A percentile compares a stretch with the other conserved stretches of the same genome.
Conservation (phyloP, 2,329 filamentous ascomycete genomes). For the Calonectria hawksworthii region DNA sequence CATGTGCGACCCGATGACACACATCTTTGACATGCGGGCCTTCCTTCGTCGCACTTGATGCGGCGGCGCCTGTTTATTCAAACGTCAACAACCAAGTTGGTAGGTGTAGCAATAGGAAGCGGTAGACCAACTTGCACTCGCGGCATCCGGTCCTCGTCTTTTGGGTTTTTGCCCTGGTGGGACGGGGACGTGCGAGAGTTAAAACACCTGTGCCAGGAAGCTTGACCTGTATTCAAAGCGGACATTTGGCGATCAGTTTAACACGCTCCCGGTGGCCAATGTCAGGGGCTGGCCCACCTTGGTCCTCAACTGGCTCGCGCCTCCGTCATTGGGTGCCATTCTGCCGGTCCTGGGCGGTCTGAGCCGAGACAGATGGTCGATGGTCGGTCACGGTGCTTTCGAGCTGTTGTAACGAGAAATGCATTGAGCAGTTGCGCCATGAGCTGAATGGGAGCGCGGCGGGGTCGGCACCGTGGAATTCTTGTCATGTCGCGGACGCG, state of each 20-base stretch:
- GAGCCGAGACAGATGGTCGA: not conserved
- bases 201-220: constrained; percentile 31
- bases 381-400: not conserved
- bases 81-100: not conserved
- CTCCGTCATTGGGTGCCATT: not conserved
- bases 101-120: not conserved
- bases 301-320: not conserved
- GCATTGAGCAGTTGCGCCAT: not conserved
- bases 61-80: constrained; percentile 35
- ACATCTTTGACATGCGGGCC: constrained; percentile 37
- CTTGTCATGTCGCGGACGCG: not conserved
- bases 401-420: not conserved
- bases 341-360: not conserved
- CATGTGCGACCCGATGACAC: constrained; percentile 28
- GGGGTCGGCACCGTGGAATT: not conserved
- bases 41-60: constrained; percentile 43
- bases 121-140: constrained; percentile 39
- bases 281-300: constrained; percentile 14
- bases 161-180: constrained; percentile 33
- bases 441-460: not conserved
- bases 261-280: not conserved
- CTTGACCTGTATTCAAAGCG: constrained; percentile 13
- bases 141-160: constrained; percentile 40
- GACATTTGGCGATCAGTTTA: not conserved
- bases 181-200: constrained; percentile 25